A percentile compares a stretch with the other conserved stretches of the same genome.
These are phyloP conservation scores for Phytophthora lateralis DNA, from an alignment of 352 stramenopile genomes.

Conservation along the genomic window DNA sequence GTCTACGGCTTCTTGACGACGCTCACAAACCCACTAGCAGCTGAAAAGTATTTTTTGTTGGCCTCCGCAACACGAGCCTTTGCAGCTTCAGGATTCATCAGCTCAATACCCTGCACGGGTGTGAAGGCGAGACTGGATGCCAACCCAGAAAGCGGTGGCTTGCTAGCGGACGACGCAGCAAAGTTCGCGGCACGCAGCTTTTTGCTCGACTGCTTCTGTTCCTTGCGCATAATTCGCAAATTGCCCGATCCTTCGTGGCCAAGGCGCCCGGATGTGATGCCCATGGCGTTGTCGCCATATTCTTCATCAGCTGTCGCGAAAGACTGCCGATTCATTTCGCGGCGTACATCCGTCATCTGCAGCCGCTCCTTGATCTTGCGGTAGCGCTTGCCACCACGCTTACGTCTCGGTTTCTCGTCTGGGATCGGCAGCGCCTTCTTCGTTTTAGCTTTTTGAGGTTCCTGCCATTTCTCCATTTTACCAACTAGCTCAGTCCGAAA, in stretches of 20 bases:
- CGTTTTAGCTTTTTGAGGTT: conserved; percentile 96
- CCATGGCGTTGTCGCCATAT: conserved; percentile 99
- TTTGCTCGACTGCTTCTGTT: conserved; percentile 92
- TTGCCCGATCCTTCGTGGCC: conserved; percentile 89
- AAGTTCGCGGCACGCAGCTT: conserved; percentile 94
- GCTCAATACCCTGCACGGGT: conserved; percentile 95
- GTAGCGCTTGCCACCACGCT: conserved; percentile 93
- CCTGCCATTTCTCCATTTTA: conserved; percentile 98
- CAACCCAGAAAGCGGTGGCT: conserved; percentile 85
- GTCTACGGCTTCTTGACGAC: conserved; percentile 84
- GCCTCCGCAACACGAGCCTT: conserved; percentile 91
- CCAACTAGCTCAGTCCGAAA: conserved; percentile 92
- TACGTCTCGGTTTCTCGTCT: conserved; percentile 95
- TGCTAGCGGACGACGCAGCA: conserved; percentile 44
- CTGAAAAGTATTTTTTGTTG: conserved; percentile 98
- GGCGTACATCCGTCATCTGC: conserved; percentile 97
- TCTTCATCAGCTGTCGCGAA: conserved; percentile 95
- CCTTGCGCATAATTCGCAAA: conserved; percentile 89
- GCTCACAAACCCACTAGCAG: conserved; percentile 95
- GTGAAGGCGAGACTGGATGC: conserved; percentile 98
- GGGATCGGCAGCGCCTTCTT: conserved; percentile 97
- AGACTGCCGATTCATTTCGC: conserved; percentile 95
- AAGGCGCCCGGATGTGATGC: conserved; percentile 93
- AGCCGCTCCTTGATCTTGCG: conserved; percentile 98
- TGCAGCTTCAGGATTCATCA: conserved; percentile 97